Conservation (phyloP, 495 filamentous ascomycete species). For the Penicillium fimorum region DNA sequence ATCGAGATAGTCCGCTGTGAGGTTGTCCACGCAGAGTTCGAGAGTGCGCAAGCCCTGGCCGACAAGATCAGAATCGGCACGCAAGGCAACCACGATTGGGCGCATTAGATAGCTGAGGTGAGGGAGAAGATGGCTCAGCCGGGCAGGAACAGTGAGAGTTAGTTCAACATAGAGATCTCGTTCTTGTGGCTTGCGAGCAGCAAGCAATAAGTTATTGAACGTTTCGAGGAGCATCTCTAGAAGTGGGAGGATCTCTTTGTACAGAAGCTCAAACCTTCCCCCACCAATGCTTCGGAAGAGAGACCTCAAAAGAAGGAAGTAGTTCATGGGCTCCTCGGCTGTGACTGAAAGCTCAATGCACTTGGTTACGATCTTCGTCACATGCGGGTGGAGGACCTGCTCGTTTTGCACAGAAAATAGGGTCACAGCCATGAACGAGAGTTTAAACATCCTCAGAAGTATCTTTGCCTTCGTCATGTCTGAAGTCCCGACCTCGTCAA, state of each 20-base stretch:
- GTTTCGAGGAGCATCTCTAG: constrained; percentile 97
- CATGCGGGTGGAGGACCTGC: constrained; percentile 89
- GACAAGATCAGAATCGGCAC: constrained; percentile 88
- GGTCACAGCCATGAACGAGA: constrained; percentile 99
- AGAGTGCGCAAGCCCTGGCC: constrained; percentile 91
- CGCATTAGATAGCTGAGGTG: constrained; percentile 97
- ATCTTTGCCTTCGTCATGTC: constrained; percentile 90
- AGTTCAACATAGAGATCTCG: constrained; percentile 97
- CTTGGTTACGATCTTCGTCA: constrained; percentile 92
- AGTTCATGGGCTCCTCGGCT: constrained; percentile 97
- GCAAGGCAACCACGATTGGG: constrained; percentile 88
- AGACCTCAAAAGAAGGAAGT: constrained; percentile 88
- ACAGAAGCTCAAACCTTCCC: constrained; percentile 93
- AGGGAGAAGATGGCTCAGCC: constrained; percentile 93
- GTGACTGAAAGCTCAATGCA: constrained; percentile 94
- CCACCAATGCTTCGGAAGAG: constrained; percentile 96
- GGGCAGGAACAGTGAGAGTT: constrained; percentile 90
- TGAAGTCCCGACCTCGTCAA: constrained; percentile 89
- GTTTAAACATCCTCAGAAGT: constrained; percentile 90
- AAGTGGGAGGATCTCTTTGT: constrained; percentile 95
- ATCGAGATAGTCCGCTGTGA: constrained; percentile 96
- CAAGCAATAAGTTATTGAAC: constrained; percentile 86
- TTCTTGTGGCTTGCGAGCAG: constrained; percentile 84
- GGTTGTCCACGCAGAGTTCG: constrained; percentile 95
- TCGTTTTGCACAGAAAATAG: constrained; percentile 94